Conservation (phyloP, 495 filamentous ascomycete species). For the Xylaria bambusicola region DNA sequence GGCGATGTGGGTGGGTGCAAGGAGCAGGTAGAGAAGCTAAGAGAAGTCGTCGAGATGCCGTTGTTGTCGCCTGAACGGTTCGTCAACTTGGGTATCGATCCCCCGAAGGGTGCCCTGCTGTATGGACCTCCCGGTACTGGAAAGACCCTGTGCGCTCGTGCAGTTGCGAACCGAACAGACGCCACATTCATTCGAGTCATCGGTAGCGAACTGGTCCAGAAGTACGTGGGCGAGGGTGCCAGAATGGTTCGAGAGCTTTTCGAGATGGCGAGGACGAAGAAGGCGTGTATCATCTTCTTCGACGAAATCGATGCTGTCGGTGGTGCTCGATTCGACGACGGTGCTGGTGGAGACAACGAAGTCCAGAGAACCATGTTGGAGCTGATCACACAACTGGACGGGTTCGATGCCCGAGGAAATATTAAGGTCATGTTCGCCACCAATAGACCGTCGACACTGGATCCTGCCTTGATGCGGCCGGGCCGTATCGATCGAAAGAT, state of each 20-base stretch:
- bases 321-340: conserved; percentile 97
- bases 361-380: conserved; percentile 99
- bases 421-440: conserved; percentile 99
- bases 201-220: conserved; percentile 94
- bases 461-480: conserved; percentile 94
- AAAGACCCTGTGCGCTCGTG: conserved; percentile 96
- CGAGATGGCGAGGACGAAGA: conserved; percentile 99
- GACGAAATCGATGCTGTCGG: conserved; percentile 98
- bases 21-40: conserved; percentile 97
- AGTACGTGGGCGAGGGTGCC: conserved; percentile 97
- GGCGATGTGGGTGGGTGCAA: conserved; percentile 99
- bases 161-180: conserved; percentile 95
- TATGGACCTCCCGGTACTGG: conserved; percentile 97
- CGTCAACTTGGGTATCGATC: conserved; percentile 95
- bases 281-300: conserved; percentile 99
- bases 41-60: conserved; percentile 98
- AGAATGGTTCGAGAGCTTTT: conserved; percentile 98
- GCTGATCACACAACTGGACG: conserved; percentile 95
- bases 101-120: conserved; percentile 93
- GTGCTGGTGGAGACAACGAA: conserved; percentile 96
- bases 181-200: conserved; percentile 99
- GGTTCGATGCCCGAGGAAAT: conserved; percentile 95
- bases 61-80: conserved; percentile 95
- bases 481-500: conserved; percentile 99
- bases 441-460: conserved; percentile 92